Evolutionary conservation across 805 yeast species (phyloP).

Genomic region (Kodamaea restingae): DNA sequence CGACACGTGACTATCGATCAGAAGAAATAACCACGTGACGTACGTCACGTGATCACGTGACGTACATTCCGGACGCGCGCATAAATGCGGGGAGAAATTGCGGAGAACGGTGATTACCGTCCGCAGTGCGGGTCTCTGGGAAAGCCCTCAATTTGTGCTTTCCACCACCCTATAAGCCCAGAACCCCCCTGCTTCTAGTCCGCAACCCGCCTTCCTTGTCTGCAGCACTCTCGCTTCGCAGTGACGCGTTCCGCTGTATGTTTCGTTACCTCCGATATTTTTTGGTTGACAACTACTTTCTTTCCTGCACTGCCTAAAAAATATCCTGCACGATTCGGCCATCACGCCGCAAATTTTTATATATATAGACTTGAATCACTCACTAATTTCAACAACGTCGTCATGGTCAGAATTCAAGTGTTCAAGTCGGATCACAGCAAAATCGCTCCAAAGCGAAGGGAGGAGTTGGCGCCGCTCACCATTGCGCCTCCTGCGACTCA

Average conservation of each 20-base stretch:
- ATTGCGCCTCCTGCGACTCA: conserved; percentile 3
- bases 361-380: background rate
- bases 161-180: too few relatives aligned
- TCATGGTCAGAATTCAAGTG: conserved; percentile 8
- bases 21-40: too few relatives aligned
- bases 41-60: background rate
- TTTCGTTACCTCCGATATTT: background rate
- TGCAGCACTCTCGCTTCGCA: too few relatives aligned
- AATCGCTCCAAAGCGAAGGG: conserved; percentile 8
- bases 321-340: background rate
- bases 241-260: background rate
- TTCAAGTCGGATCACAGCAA: conserved; percentile 8
- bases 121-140: too few relatives aligned
- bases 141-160: too few relatives aligned
- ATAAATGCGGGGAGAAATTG: background rate
- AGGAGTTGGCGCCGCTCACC: conserved; percentile 7
- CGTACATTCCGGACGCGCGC: too few relatives aligned
- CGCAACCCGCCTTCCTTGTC: too few relatives aligned
- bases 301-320: conserved; percentile 1
- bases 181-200: too few relatives aligned
- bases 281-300: background rate
- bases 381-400: background rate
- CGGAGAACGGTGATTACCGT: too few relatives aligned
- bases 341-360: background rate
- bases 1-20: too few relatives aligned